phyloP scores from a whole-genome alignment of 495 filamentous ascomycete species.

The Lasiosphaeriaceae sp. region DNA sequence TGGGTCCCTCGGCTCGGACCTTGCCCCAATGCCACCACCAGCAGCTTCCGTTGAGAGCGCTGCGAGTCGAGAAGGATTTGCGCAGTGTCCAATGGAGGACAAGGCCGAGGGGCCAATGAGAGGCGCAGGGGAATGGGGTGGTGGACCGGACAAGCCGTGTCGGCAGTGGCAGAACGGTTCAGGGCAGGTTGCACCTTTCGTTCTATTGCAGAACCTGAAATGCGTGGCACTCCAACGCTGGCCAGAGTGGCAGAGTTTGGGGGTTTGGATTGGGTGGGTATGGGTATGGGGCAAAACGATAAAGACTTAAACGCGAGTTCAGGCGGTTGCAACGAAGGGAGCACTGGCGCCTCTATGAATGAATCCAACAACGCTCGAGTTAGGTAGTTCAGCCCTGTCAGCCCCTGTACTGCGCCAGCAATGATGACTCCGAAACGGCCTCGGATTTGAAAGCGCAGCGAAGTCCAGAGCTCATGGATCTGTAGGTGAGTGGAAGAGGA shows the following conservation, averaged over 20 bases:
- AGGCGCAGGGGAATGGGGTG: constrained; percentile 1
- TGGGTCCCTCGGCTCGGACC: not conserved
- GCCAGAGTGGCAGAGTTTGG: not conserved
- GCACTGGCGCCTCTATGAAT: constrained; percentile 6
- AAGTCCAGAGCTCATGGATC: not conserved
- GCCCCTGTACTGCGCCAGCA: not conserved
- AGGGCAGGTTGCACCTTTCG: not conserved
- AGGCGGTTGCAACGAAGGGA: not conserved
- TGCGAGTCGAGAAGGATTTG: not conserved
- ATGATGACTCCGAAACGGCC: not conserved
- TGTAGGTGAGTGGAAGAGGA: not conserved
- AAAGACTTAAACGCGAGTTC: not conserved
- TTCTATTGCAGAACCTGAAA: not conserved
- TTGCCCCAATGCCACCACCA: not conserved
- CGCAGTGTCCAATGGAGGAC: not conserved
- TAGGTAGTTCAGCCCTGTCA: not conserved
- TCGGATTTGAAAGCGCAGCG: not conserved
- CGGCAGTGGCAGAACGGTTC: not conserved
- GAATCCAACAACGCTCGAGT: not conserved
- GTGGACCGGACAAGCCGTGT: constrained; percentile 8
- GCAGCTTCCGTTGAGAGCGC: not conserved
- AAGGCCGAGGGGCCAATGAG: constrained; percentile 4
- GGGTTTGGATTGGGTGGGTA: no score
- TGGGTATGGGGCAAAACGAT: no score
- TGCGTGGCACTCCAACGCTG: not conserved